Evolutionary conservation across 768 basidiomycete genomes (phyloP), one percentile per base, ranked within the genome.

Genomic region (Tricholoma hemisulphureum): DNA sequence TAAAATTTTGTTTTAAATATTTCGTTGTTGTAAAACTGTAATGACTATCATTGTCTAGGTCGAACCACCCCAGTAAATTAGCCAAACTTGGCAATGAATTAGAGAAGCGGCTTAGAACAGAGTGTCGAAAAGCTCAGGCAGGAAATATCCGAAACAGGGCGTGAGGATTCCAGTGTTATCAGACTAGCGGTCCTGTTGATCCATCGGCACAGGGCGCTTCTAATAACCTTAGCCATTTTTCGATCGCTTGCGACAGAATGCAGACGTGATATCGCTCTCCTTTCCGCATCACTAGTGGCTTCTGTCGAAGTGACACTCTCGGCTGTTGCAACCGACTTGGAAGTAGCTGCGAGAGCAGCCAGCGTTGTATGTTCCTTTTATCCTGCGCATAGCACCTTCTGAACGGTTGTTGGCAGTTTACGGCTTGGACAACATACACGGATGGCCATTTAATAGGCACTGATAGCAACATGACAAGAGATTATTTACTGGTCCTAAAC

Each of bases 401-500:
- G 21, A 56, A 2, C 43, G 20, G 43, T 6, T 59, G 32, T 45
- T 2, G 16, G n/a, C 29, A 95, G 89, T 93, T 96, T 65, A 91
- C 88, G 3, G 88, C 93, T 1, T 98, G 93, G 89, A 88, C 89
- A 18, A 95, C 94, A 14, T 97, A 87, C 63, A 93, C 95, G 20
- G 89, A 95, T 63, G 93, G 93, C 0, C 86, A 86, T 54, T 76
- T 90, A 37, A 85, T 95, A 60, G 91, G 90, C 24, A 83, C 87
- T 11, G 94, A 96, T 66, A 82, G 82, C 55, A 72, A 67, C 28
- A 74, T 92, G 50, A 90, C 91, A 0, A 75, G 77, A 24, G 80
- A 86, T 56, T 96, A 96, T 70, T 73, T 92, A 29, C 77, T 80
- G 7, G 81, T 85, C 28, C 79, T 96, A 34, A 73, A 71, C 10